Evolutionary conservation across 768 basidiomycete genomes (phyloP).

Genomic region (Obba rivulosa): DNA sequence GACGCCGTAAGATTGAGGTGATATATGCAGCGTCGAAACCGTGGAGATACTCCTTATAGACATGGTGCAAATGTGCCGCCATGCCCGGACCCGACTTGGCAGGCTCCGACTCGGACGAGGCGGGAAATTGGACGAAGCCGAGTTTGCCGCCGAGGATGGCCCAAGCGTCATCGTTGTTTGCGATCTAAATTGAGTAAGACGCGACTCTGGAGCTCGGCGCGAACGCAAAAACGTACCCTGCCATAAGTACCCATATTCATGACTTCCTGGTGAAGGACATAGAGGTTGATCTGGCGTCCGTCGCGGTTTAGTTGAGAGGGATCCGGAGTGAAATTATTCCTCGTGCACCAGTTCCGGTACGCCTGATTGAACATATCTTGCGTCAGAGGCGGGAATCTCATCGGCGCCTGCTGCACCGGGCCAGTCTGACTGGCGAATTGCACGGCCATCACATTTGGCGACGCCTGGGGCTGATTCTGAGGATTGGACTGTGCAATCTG

Average conservation of each 20-base stretch:
- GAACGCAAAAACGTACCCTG: conserved; percentile 32
- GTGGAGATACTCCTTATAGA: conserved; percentile 55
- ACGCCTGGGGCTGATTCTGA: conserved; percentile 1
- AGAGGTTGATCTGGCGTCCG: conserved; percentile 52
- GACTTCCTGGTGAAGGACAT: conserved; percentile 53
- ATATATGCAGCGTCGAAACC: conserved; percentile 46
- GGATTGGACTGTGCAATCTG: conserved; percentile 5
- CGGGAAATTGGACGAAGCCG: conserved; percentile 62
- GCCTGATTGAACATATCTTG: conserved; percentile 47
- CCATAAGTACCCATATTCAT: conserved; percentile 49
- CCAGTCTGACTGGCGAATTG: conserved; percentile 3
- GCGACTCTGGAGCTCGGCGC: background rate
- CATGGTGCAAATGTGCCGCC: conserved; percentile 52
- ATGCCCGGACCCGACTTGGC: conserved; percentile 56
- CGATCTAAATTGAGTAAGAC: conserved; percentile 1
- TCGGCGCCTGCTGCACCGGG: conserved; percentile 25
- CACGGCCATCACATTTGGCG: conserved; percentile 4
- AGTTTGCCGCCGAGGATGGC: conserved; percentile 61
- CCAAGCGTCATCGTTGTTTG: conserved; percentile 46
- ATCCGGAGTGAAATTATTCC: conserved; percentile 36
- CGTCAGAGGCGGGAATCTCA: conserved; percentile 38
- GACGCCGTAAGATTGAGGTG: background rate
- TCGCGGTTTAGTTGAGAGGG: conserved; percentile 43
- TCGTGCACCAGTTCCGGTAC: conserved; percentile 44
- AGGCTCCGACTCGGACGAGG: conserved; percentile 48